Evolutionary conservation across 176 grass and related monocot genomes (phyloP).

Genomic region (Triticum urartu): DNA sequence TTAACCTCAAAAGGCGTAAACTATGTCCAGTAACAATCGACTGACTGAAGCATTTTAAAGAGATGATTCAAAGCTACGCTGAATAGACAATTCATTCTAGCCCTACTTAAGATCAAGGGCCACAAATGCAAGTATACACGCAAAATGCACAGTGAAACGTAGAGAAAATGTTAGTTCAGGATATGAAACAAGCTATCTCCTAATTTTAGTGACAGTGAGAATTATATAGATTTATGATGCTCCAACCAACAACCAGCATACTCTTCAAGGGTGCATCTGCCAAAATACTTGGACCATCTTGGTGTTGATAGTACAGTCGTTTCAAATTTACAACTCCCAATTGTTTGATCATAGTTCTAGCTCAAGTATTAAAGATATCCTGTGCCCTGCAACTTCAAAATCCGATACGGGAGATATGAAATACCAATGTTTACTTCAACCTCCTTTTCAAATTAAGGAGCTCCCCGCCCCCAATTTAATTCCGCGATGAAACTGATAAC

Average conservation of each 20-base stretch:
- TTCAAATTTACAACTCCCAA: neutral
- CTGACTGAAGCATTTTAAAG: neutral
- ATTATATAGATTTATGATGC: neutral
- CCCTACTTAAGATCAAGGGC: neutral
- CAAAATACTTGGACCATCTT: neutral
- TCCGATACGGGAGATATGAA: neutral
- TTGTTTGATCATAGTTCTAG: neutral
- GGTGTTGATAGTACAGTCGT: neutral
- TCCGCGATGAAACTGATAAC: neutral
- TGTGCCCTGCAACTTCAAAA: neutral
- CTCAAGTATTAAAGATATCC: neutral
- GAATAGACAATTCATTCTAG: neutral
- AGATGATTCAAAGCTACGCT: constrained; percentile 1
- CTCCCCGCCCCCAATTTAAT: neutral
- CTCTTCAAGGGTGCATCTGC: too few species aligned
- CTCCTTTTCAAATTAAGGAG: neutral
- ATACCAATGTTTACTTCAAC: neutral
- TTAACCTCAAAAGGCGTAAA: neutral
- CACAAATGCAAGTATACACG: neutral
- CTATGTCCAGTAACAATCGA: neutral
- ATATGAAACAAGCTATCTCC: neutral
- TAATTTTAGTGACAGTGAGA: neutral
- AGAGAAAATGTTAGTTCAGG: neutral
- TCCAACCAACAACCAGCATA: too few species aligned
- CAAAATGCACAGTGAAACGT: neutral